Conservation (phyloP, 2,329 filamentous ascomycete species). For the Aspergillus sp. region DNA sequence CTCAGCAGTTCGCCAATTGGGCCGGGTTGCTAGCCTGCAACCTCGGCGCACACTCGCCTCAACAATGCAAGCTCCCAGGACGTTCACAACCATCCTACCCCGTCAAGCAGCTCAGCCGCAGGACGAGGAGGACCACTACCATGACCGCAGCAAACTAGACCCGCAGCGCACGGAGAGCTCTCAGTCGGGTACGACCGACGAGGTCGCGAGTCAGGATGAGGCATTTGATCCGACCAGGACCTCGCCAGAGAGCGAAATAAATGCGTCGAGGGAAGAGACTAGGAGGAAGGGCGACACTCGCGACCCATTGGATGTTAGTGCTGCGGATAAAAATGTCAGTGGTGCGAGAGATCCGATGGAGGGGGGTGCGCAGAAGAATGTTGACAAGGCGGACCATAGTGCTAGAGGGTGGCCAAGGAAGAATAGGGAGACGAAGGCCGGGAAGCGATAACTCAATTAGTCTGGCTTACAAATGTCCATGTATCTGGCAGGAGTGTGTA, state of each 20-base stretch:
- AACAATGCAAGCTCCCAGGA: not conserved
- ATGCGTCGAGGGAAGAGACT: constrained; percentile 37
- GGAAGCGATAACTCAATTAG: constrained; percentile 2
- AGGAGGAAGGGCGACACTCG: constrained; percentile 39
- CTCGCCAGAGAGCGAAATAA: constrained; percentile 59
- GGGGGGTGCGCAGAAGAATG: constrained; percentile 44
- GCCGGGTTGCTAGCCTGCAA: not conserved
- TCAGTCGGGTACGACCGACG: constrained; percentile 65
- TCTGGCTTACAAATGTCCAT: not conserved
- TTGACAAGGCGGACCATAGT: constrained; percentile 38
- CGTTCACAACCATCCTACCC: not conserved
- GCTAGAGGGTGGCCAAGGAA: constrained; percentile 38
- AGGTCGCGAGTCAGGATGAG: constrained; percentile 57
- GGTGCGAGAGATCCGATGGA: constrained; percentile 47
- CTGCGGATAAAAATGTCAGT: constrained; percentile 60
- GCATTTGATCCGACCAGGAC: constrained; percentile 71
- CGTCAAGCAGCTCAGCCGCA: constrained; percentile 6
- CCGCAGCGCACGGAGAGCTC: constrained; percentile 67
- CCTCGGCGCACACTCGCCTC: not conserved
- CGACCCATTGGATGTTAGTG: constrained; percentile 60
- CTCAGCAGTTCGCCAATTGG: not conserved
- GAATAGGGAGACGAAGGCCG: constrained; percentile 25
- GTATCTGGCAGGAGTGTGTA: not conserved
- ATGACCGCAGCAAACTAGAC: constrained; percentile 62
- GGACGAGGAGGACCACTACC: constrained; percentile 7